Evolutionary conservation across 371 early-diverging fungal genomes (phyloP).

Genomic region (Rhizomucor pusillus): DNA sequence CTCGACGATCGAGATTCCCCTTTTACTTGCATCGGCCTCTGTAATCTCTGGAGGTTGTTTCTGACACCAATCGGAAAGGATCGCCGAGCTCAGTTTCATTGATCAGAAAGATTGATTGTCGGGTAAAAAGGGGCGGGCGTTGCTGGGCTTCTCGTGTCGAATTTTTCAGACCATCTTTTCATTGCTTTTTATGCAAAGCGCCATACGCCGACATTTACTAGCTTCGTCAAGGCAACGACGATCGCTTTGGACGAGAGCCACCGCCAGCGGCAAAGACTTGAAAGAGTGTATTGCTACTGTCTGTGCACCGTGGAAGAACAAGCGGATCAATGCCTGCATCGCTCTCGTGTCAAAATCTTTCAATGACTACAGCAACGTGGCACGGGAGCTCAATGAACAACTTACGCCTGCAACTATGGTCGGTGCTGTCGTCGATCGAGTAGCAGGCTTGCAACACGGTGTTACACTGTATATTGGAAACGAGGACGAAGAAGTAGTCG

Average conservation of each 20-base stretch:
- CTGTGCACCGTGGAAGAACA: not conserved
- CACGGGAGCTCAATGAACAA: constrained; percentile 5
- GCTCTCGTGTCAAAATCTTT: constrained; percentile 45
- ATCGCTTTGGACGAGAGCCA: constrained; percentile 26
- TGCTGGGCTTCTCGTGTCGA: too few species aligned
- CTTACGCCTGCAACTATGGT: constrained; percentile 21
- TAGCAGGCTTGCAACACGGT: constrained; percentile 47
- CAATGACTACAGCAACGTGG: constrained; percentile 20
- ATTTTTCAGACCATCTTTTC: too few species aligned
- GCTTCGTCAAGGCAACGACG: not conserved
- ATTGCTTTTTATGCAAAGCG: too few species aligned
- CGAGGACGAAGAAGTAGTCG: constrained; percentile 27
- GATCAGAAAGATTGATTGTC: not conserved
- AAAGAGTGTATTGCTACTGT: constrained; percentile 29
- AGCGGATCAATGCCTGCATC: constrained; percentile 31
- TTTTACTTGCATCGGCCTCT: constrained; percentile 50
- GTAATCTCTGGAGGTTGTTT: constrained; percentile 42
- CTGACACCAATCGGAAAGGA: constrained; percentile 33
- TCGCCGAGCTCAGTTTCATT: constrained; percentile 49
- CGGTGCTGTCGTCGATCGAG: constrained; percentile 56
- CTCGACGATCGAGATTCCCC: constrained; percentile 61
- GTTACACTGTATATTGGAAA: constrained; percentile 37
- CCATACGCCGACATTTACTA: too few species aligned
- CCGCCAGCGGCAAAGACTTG: constrained; percentile 23
- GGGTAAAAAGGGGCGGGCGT: too few species aligned